phyloP scores from a whole-genome alignment of 1,284 basidiomycete species.

The Calocybe gambosa region DNA sequence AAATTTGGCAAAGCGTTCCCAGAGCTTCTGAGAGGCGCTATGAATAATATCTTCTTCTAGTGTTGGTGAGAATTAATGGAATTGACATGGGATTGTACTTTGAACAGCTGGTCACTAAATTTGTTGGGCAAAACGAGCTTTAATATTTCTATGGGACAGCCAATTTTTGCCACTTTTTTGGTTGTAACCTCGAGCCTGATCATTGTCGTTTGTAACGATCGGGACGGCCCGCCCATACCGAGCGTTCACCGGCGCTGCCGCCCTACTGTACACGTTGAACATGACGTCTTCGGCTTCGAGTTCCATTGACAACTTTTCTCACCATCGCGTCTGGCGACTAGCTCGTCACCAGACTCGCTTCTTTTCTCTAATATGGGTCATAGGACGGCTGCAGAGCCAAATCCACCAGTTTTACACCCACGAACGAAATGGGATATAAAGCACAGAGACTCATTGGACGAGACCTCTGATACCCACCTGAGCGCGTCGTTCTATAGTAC shows the following conservation, averaged over 20 bases:
- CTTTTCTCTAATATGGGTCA: conserved; percentile 10
- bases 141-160: no score
- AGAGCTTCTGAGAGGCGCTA: no score
- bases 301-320: conserved; percentile 1
- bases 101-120: no score
- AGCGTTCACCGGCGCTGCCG: not conserved
- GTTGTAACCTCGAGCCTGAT: no score
- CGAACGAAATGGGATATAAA: conserved; percentile 2
- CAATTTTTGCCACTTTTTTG: no score
- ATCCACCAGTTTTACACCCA: conserved; percentile 3
- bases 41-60: no score
- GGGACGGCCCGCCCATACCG: conserved; percentile 2
- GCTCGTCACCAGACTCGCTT: conserved; percentile 3
- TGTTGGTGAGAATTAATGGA: no score
- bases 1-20: no score
- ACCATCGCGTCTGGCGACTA: conserved; percentile 3
- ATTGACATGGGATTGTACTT: no score
- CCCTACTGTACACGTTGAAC: not conserved
- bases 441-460: not conserved
- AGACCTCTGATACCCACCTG: not conserved
- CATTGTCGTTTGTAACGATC: not conserved
- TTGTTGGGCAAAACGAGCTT: no score
- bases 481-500: not conserved
- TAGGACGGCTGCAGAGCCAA: not conserved
- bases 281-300: conserved; percentile 3